A percentile compares a stretch with the other conserved stretches of the same genome.
Conservation (phyloP, 148 eudicot species). For the Nyssa sinensis region DNA sequence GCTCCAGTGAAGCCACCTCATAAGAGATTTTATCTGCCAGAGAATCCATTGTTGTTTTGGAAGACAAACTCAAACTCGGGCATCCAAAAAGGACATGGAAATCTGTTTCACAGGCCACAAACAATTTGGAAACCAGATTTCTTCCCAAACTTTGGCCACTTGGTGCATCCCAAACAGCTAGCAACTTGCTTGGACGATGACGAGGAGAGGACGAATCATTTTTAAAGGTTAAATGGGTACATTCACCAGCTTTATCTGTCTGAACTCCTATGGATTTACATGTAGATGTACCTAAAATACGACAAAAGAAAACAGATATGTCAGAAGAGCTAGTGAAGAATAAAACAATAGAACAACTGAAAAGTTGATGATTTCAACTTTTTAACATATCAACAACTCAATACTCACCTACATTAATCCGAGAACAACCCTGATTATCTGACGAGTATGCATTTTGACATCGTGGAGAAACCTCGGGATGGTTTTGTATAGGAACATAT, state of each 20-base stretch:
- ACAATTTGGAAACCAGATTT: constrained; percentile 54
- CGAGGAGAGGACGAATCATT: constrained; percentile 21
- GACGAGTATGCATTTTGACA: constrained; percentile 30
- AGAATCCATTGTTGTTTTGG: constrained; percentile 26
- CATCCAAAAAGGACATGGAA: constrained; percentile 62
- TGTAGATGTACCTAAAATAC: constrained; percentile 28
- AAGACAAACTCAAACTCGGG: constrained; percentile 22
- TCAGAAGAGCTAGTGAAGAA: constrained; percentile 9
- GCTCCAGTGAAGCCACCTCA: constrained; percentile 22
- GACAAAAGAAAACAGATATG: constrained; percentile 9
- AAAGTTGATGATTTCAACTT: background rate
- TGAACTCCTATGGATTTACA: constrained; percentile 67
- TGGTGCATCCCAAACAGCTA: constrained; percentile 51
- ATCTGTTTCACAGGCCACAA: constrained; percentile 66
- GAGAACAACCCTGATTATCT: constrained; percentile 24
- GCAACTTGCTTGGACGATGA: constrained; percentile 38
- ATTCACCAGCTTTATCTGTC: constrained; percentile 54
- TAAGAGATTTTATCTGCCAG: constrained; percentile 26
- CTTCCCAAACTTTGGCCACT: constrained; percentile 34
- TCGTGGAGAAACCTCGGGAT: constrained; percentile 24
- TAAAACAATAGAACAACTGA: constrained; percentile 7
- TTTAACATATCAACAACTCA: constrained; percentile 4
- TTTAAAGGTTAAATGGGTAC: constrained; percentile 24
- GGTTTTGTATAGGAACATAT: constrained; percentile 23
- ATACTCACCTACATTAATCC: constrained; percentile 36